Evolutionary conservation across 768 basidiomycete species (phyloP).

Genomic region (Tulasnella sp.): DNA sequence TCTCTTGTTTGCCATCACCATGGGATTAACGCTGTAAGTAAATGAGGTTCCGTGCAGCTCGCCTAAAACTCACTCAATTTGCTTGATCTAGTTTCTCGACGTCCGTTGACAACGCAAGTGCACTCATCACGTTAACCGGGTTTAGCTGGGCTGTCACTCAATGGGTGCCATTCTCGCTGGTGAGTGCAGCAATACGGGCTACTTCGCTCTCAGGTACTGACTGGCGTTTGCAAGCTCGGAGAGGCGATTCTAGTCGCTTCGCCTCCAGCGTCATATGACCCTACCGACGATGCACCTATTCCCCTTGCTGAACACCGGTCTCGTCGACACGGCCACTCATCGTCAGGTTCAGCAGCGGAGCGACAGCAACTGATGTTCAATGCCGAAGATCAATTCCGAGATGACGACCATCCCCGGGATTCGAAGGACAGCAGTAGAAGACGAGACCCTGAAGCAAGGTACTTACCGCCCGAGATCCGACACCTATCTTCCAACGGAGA

Average conservation of each 20-base stretch:
- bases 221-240: slow-evolving; percentile 48
- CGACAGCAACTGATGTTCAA: slow-evolving; percentile 19
- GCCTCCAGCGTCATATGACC: slow-evolving; percentile 31
- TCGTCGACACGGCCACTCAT: background rate
- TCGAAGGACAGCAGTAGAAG: background rate
- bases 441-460: background rate
- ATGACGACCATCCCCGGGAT: background rate
- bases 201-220: slow-evolving; percentile 23
- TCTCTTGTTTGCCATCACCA: slow-evolving; percentile 61
- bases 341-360: slow-evolving; percentile 14
- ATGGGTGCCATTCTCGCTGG: slow-evolving; percentile 90
- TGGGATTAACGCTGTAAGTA: slow-evolving; percentile 78
- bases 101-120: slow-evolving; percentile 59
- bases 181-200: slow-evolving; percentile 33
- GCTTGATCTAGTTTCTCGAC: slow-evolving; percentile 52
- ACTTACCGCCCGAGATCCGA: slow-evolving; percentile 1
- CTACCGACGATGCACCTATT: slow-evolving; percentile 7
- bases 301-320: slow-evolving; percentile 3
- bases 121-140: slow-evolving; percentile 70
- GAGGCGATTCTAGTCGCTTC: slow-evolving; percentile 74
- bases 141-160: slow-evolving; percentile 89
- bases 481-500: slow-evolving; percentile 6
- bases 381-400: slow-evolving; percentile 15
- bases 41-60: too few species aligned
- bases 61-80: background rate